Evolutionary conservation across 2,329 filamentous ascomycete species (phyloP).

Genomic region (Harringtonia aguacate): DNA sequence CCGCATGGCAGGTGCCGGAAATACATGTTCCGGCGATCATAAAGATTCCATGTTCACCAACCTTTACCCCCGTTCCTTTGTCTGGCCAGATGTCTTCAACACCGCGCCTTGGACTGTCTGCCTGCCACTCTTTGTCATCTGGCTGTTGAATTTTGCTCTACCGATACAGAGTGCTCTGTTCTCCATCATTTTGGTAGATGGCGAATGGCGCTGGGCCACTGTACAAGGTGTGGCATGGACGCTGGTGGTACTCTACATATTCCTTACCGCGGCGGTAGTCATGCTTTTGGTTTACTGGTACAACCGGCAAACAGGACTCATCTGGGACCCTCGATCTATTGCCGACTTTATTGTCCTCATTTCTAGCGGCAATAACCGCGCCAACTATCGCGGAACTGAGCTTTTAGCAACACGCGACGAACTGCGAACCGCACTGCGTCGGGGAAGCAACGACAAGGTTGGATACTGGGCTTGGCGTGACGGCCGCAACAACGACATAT

Average conservation of each 20-base stretch:
- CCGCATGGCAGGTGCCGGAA: constrained; percentile 49
- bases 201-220: constrained; percentile 65
- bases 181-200: constrained; percentile 45
- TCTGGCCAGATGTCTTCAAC: constrained; percentile 40
- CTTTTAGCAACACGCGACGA: constrained; percentile 40
- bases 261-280: constrained; percentile 48
- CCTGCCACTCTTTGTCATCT: constrained; percentile 56
- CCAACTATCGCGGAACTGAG: constrained; percentile 61
- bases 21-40: constrained; percentile 43
- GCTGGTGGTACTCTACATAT: constrained; percentile 60
- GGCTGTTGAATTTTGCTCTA: constrained; percentile 69
- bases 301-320: constrained; percentile 57
- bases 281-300: constrained; percentile 56
- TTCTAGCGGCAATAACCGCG: constrained; percentile 67
- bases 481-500: constrained; percentile 50
- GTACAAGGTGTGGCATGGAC: constrained; percentile 72
- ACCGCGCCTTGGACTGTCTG: constrained; percentile 56
- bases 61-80: constrained; percentile 60
- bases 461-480: constrained; percentile 75
- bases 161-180: constrained; percentile 74
- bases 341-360: constrained; percentile 73
- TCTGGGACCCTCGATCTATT: constrained; percentile 76
- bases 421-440: constrained; percentile 41
- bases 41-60: constrained; percentile 57
- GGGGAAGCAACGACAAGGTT: constrained; percentile 57